Evolutionary conservation across 805 yeast species (phyloP).

Genomic region (Starmerella ratchasimensis): DNA sequence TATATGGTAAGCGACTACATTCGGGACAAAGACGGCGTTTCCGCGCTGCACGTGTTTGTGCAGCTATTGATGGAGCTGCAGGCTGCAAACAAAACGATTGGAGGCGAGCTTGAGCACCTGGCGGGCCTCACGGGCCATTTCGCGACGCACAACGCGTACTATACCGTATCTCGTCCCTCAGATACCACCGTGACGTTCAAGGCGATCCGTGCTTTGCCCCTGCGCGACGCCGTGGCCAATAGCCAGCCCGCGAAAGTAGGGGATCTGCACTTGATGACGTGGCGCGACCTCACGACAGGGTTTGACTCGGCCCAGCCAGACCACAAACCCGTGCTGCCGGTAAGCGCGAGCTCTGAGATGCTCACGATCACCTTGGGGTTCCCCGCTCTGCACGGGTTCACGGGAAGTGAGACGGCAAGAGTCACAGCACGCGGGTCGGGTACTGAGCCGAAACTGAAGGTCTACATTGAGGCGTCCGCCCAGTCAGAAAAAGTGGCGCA

Average conservation of each 20-base stretch:
- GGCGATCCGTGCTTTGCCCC: conserved; percentile 39
- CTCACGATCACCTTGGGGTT: conserved; percentile 45
- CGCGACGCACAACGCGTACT: conserved; percentile 80
- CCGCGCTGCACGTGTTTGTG: conserved; percentile 63
- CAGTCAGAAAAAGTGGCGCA: conserved; percentile 35
- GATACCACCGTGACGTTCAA: conserved; percentile 44
- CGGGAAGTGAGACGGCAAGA: conserved; percentile 34
- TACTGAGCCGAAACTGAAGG: conserved; percentile 88
- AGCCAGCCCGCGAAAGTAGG: conserved; percentile 34
- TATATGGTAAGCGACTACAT: conserved; percentile 53
- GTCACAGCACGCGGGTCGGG: conserved; percentile 91
- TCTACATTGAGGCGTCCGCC: conserved; percentile 71
- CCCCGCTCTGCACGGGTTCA: too few relatives aligned
- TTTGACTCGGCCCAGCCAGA: conserved; percentile 56
- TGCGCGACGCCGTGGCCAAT: too few relatives aligned
- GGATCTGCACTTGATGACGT: conserved; percentile 38
- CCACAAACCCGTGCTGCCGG: conserved; percentile 51
- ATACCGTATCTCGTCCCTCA: conserved; percentile 42
- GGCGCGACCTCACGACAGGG: conserved; percentile 80
- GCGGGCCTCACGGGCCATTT: conserved; percentile 61
- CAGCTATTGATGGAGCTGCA: conserved; percentile 50
- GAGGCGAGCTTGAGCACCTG: conserved; percentile 43
- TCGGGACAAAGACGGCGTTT: conserved; percentile 86
- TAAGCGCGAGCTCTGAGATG: conserved; percentile 70
- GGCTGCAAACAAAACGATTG: conserved; percentile 23